Evolutionary conservation across 2,329 filamentous ascomycete genomes (phyloP).

Genomic region (Pseudogymnoascus sp.): DNA sequence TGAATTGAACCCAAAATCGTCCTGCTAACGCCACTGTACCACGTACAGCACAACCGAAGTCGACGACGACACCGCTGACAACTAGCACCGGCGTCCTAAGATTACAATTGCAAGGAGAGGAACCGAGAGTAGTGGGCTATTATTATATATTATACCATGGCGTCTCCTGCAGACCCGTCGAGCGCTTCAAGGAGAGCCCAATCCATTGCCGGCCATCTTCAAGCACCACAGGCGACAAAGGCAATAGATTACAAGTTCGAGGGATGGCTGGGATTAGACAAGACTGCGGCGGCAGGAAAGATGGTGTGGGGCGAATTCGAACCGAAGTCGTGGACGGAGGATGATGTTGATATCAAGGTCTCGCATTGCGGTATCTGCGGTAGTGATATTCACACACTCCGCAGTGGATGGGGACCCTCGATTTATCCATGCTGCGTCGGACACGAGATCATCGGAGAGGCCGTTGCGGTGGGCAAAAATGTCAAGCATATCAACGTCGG

Average conservation of each 20-base stretch:
- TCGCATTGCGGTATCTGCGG: constrained; percentile 42
- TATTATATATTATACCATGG: not conserved
- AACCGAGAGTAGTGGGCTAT: not conserved
- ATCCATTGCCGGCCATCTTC: not conserved
- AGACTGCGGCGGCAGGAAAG: constrained; percentile 21
- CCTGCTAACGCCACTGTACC: not conserved
- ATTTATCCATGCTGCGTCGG: constrained; percentile 36
- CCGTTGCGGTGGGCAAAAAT: constrained; percentile 36
- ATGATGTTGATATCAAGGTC: constrained; percentile 39
- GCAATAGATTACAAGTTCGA: constrained; percentile 20
- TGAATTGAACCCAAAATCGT: not conserved
- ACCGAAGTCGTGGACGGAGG: constrained; percentile 38
- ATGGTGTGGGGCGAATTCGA: constrained; percentile 29
- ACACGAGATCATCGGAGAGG: constrained; percentile 42
- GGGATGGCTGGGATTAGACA: constrained; percentile 25
- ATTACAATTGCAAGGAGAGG: not conserved
- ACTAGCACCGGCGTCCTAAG: not conserved
- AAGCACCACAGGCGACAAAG: not conserved
- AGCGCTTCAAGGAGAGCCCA: not conserved
- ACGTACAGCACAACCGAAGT: not conserved
- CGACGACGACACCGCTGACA: not conserved
- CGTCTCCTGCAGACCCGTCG: not conserved
- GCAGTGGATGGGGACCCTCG: constrained; percentile 30
- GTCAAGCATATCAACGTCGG: constrained; percentile 39
- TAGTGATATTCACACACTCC: constrained; percentile 23